Conservation (phyloP, 352 stramenopile genomes). For the Globisporangium splendens region DNA sequence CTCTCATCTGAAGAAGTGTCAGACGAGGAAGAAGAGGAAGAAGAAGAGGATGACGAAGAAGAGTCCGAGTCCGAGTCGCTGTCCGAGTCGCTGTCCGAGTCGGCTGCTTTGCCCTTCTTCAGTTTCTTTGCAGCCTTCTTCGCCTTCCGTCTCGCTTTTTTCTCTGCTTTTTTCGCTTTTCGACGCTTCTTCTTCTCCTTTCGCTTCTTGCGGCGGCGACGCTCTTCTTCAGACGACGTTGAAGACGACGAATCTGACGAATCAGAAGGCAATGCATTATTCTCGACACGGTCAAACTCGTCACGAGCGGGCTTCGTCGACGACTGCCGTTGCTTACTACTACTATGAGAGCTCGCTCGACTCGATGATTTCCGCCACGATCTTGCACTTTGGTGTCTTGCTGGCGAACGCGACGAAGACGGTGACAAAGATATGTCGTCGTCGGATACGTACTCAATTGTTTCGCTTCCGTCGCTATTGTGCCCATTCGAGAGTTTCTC, state of each 20-base stretch:
- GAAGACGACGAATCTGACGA: conserved; percentile 14
- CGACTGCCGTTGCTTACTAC: not conserved
- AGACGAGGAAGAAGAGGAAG: conserved; percentile 10
- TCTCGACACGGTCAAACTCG: conserved; percentile 21
- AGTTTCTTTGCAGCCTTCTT: conserved; percentile 10
- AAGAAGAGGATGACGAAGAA: conserved; percentile 8
- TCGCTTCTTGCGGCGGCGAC: conserved; percentile 12
- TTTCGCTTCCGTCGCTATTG: conserved; percentile 10
- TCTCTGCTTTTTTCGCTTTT: conserved; percentile 22
- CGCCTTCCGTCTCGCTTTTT: conserved; percentile 19
- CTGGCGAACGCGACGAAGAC: not conserved
- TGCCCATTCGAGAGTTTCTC: not conserved
- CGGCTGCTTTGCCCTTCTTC: conserved; percentile 1
- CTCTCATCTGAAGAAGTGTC: conserved; percentile 22
- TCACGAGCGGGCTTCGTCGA: conserved; percentile 3
- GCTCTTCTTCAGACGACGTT: conserved; percentile 16
- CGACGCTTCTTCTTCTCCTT: conserved; percentile 21
- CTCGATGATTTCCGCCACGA: conserved; percentile 9
- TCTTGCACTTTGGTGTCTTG: not conserved
- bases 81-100: not conserved
- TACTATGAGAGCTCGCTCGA: conserved; percentile 15
- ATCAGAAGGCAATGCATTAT: conserved; percentile 38
- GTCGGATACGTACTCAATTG: conserved; percentile 17
- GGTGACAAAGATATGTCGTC: conserved; percentile 5
- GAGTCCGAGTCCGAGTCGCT: conserved; percentile 2